A percentile compares a stretch with the other conserved stretches of the same genome.
Conservation (phyloP, 192 early-diverging fungal species). For the Glomus cerebriforme region DNA sequence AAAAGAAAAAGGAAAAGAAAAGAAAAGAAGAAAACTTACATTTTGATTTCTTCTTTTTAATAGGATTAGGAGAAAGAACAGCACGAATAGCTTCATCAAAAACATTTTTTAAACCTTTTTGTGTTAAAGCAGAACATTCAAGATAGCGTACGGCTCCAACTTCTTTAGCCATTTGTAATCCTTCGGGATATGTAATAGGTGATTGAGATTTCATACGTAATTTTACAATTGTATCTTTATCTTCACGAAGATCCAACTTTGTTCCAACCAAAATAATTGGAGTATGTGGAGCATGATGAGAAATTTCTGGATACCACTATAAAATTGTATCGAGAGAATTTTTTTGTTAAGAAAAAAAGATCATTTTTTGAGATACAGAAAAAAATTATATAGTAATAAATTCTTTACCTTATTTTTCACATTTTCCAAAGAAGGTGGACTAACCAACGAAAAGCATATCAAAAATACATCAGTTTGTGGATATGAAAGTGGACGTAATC, state of each 20-base stretch:
- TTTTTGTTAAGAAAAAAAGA: neutral
- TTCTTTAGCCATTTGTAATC: conserved; percentile 86
- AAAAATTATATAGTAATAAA: neutral
- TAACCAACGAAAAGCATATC: conserved; percentile 96
- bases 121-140: conserved; percentile 98
- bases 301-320: conserved; percentile 94
- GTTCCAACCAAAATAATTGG: conserved; percentile 94
- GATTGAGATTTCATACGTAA: conserved; percentile 82
- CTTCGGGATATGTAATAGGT: conserved; percentile 87
- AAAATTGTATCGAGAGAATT: neutral
- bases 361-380: neutral
- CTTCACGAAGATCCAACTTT: conserved; percentile 97
- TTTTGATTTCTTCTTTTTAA: conserved; percentile 67
- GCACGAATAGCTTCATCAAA: conserved; percentile 99
- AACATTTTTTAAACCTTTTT: conserved; percentile 96
- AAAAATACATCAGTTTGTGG: conserved; percentile 99
- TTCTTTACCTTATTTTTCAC: conserved; percentile 84
- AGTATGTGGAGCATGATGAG: conserved; percentile 92
- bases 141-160: conserved; percentile 90
- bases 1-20: too few species aligned
- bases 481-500: conserved; percentile 95
- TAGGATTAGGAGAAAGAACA: conserved; percentile 77
- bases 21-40: conserved; percentile 47
- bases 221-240: conserved; percentile 84
- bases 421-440: conserved; percentile 96